Percentiles rank a stretch among this genome's conserved stretches.
Conservation (phyloP, 1,284 basidiomycete species). For the Tilletia indica region DNA sequence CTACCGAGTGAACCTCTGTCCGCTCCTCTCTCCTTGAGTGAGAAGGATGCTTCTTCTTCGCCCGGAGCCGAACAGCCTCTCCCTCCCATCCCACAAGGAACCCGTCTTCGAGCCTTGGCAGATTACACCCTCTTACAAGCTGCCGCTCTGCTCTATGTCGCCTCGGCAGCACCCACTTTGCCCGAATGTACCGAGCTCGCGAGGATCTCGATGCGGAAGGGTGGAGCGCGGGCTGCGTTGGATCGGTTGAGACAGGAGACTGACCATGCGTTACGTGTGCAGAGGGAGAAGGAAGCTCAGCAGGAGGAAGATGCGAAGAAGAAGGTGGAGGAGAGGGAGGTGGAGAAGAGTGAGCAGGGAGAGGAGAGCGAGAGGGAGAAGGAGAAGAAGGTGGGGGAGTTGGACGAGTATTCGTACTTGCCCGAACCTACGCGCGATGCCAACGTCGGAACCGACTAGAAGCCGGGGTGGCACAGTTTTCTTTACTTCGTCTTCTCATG, state of each 20-base stretch:
- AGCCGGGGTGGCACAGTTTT: no score
- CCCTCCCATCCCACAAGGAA: conserved; percentile 35
- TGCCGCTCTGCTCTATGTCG: conserved; percentile 50
- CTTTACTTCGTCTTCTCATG: not conserved
- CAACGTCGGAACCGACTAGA: conserved; percentile 33
- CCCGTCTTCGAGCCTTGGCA: conserved; percentile 39
- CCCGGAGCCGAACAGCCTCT: conserved; percentile 27
- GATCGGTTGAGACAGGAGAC: conserved; percentile 35
- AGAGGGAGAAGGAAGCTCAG: not conserved
- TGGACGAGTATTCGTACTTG: conserved; percentile 39
- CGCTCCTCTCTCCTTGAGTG: conserved; percentile 16
- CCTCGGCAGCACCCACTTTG: conserved; percentile 30
- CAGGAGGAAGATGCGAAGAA: conserved; percentile 23
- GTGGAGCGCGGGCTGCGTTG: conserved; percentile 32
- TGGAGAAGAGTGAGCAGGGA: not conserved
- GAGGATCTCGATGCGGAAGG: conserved; percentile 29
- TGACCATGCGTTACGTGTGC: conserved; percentile 24
- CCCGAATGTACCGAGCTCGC: conserved; percentile 27
- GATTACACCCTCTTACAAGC: conserved; percentile 52
- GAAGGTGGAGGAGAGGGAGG: not conserved
- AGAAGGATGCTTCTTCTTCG: conserved; percentile 5
- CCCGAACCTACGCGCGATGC: conserved; percentile 38
- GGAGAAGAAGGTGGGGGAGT: conserved; percentile 27
- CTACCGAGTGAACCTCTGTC: not conserved
- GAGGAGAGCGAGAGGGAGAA: conserved; percentile 20